Percentiles rank a stretch among this genome's conserved stretches.
These are phyloP conservation scores for Jasminum sambac DNA, from an alignment of 257 asterid genomes.

Conservation along the genomic window DNA sequence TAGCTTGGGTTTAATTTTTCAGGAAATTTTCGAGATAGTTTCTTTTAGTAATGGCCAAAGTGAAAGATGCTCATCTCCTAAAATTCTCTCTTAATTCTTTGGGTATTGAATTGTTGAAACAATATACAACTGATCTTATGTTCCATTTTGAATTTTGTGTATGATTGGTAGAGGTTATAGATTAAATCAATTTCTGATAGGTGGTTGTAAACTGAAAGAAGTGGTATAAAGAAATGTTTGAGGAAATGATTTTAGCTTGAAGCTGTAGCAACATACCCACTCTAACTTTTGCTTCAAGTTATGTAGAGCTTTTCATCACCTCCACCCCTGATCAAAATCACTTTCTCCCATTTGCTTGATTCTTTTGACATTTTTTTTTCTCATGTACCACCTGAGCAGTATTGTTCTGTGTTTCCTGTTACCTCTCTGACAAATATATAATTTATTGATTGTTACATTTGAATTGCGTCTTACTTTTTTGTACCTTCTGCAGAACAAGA, in stretches of 20 bases:
- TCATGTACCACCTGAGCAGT: constrained; percentile 1
- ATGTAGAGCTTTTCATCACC: not conserved
- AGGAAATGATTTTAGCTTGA: too few relatives aligned
- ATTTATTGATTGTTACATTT: constrained; percentile 5
- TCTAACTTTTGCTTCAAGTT: constrained; percentile 3
- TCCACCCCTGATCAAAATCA: not conserved
- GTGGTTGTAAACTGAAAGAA: too few relatives aligned
- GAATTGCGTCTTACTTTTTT: constrained; percentile 15
- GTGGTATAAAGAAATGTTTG: too few relatives aligned
- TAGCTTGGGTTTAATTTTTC: too few relatives aligned
- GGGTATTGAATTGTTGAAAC: constrained; percentile 3
- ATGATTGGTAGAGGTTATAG: too few relatives aligned
- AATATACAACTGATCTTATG: not conserved
- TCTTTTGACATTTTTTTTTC: not conserved
- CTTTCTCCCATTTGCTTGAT: not conserved
- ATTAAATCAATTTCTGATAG: too few relatives aligned
- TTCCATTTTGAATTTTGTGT: not conserved
- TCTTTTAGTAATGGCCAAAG: not conserved
- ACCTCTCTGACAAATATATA: constrained; percentile 1
- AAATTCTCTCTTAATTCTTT: not conserved
- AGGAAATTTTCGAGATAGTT: not conserved
- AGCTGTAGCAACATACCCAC: not conserved
- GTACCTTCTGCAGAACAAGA: constrained; percentile 39
- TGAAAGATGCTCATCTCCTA: not conserved
- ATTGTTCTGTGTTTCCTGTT: constrained; percentile 2